Percentiles rank a stretch among this genome's conserved stretches.
Evolutionary conservation across 73 alveolate genomes (phyloP).

Genomic region (Durusdinium trenchii): DNA sequence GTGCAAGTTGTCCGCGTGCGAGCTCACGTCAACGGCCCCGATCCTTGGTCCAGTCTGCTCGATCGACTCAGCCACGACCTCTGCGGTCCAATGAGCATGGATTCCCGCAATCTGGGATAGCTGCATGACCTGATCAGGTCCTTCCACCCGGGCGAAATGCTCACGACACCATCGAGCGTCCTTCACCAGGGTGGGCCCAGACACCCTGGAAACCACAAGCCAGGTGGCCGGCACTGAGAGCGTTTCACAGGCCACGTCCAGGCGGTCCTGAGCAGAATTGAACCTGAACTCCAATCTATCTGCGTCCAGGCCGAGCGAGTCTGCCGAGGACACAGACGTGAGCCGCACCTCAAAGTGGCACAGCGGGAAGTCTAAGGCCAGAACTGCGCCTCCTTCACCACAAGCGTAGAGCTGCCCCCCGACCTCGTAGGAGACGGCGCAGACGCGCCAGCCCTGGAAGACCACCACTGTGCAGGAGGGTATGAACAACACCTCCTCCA

Average conservation of each 20-base stretch:
- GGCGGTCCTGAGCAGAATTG: background rate
- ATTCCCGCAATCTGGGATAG: too few relatives aligned
- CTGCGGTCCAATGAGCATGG: too few relatives aligned
- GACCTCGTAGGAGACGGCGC: too few relatives aligned
- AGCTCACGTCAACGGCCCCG: background rate
- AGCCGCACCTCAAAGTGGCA: background rate
- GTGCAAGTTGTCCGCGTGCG: background rate
- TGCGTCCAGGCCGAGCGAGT: background rate
- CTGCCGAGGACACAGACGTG: background rate
- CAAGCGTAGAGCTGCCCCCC: too few relatives aligned
- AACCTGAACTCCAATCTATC: too few relatives aligned
- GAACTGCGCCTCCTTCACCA: background rate
- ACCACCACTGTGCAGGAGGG: too few relatives aligned
- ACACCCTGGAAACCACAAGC: background rate
- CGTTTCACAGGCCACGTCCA: background rate
- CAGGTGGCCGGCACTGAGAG: background rate
- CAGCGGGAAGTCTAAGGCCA: background rate
- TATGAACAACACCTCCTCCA: too few relatives aligned
- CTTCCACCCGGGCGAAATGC: too few relatives aligned
- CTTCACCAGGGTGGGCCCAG: background rate
- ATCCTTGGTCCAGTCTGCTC: background rate
- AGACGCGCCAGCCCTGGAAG: too few relatives aligned
- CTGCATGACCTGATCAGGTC: too few relatives aligned
- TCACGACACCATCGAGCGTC: background rate
- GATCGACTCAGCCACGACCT: background rate